A percentile compares a stretch with the other conserved stretches of the same genome.
Conservation (phyloP, 257 asterid genomes). For the Cinchona pubescens region DNA sequence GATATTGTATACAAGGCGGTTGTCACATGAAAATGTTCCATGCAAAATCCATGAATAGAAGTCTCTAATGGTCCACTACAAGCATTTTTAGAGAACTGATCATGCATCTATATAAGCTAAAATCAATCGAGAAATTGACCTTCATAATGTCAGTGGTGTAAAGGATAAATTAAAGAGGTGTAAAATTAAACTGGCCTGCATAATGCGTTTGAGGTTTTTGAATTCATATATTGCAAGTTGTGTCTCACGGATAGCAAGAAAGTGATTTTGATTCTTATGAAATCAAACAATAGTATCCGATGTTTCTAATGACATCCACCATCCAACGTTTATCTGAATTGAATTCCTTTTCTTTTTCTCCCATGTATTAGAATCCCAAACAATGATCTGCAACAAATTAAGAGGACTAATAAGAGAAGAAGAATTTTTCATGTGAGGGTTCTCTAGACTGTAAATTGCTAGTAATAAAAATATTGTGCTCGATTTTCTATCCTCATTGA, state of each 20-base stretch:
- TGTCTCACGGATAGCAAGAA: conserved; percentile 65
- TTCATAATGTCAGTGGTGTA: not conserved
- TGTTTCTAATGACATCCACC: conserved; percentile 35
- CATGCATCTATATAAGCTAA: not conserved
- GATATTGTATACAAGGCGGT: conserved; percentile 43
- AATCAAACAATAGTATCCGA: conserved; percentile 52
- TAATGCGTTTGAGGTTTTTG: conserved; percentile 42
- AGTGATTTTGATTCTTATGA: conserved; percentile 44
- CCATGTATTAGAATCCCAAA: conserved; percentile 57
- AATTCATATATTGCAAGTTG: conserved; percentile 68
- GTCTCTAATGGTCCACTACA: conserved; percentile 62
- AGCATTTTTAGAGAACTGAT: not conserved
- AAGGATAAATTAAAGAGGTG: not conserved
- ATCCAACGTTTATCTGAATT: conserved; percentile 43
- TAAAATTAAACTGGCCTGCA: conserved; percentile 37
- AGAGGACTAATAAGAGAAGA: not conserved
- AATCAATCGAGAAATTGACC: not conserved
- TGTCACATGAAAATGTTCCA: conserved; percentile 58
- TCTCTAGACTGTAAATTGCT: not conserved
- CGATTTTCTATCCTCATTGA: not conserved
- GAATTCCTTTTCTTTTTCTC: conserved; percentile 46
- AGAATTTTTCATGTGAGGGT: not conserved
- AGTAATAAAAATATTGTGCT: not conserved
- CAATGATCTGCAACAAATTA: conserved; percentile 42
- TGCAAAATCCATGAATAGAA: conserved; percentile 52